These are phyloP conservation scores for Metarhizium humberi DNA, from an alignment of 2,329 filamentous ascomycete genomes.

Conservation along the genomic window DNA sequence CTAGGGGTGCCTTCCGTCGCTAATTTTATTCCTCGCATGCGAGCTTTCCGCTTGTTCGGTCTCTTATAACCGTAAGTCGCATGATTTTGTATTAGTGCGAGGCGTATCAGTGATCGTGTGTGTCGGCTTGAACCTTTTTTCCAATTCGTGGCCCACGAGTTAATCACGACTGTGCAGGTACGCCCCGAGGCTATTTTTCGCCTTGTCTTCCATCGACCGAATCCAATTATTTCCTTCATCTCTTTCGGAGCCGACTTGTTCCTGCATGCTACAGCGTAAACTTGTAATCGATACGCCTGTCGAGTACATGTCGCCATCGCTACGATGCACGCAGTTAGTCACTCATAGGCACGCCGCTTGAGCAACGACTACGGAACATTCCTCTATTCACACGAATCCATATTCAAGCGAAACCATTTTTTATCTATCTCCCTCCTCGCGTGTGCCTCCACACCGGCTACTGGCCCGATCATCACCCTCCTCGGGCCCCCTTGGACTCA, in stretches of 20 bases:
- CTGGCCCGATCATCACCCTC: constrained; percentile 6
- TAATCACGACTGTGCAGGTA: neutral
- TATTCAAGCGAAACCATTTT: neutral
- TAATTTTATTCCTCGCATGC: constrained; percentile 2
- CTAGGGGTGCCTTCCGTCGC: neutral
- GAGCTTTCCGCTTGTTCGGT: constrained; percentile 1
- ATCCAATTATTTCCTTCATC: neutral
- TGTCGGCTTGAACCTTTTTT: neutral
- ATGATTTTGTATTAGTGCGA: constrained; percentile 8
- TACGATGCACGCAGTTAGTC: constrained; percentile 13
- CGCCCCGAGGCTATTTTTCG: neutral
- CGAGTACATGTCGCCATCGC: constrained; percentile 3
- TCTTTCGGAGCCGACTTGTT: neutral
- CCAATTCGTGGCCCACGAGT: neutral
- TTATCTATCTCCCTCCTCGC: neutral
- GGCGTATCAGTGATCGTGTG: neutral
- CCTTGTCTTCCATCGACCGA: neutral
- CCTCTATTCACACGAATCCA: neutral
- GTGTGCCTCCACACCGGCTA: neutral
- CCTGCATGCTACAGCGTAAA: neutral
- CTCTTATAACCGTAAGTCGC: constrained; percentile 4
- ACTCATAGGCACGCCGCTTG: constrained; percentile 8
- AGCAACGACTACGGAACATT: neutral
- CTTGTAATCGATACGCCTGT: constrained; percentile 1
- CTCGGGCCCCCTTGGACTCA: constrained; percentile 8